Conservation (phyloP, 768 basidiomycete species). For the Tulasnella sp. region DNA sequence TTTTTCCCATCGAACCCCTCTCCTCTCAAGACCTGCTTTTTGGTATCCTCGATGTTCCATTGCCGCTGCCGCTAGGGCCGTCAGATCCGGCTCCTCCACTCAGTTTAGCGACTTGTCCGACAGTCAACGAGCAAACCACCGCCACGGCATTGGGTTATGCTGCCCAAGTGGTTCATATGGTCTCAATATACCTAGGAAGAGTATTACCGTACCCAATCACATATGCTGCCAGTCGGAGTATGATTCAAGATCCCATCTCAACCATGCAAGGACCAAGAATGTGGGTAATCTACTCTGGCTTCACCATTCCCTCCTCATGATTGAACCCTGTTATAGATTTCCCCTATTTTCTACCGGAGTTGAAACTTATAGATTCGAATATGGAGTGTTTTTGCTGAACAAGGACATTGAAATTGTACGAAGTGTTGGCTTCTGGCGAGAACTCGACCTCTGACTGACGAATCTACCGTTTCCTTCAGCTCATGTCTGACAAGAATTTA, state of each 20-base stretch:
- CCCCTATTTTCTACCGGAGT: slow-evolving; percentile 90
- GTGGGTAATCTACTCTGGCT: slow-evolving; percentile 47
- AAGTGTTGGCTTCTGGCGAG: not conserved
- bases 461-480: slow-evolving; percentile 42
- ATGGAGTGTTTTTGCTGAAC: slow-evolving; percentile 93
- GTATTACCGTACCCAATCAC: slow-evolving; percentile 83
- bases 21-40: slow-evolving; percentile 84
- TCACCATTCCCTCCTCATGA: not conserved
- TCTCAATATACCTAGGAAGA: slow-evolving; percentile 74
- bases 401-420: slow-evolving; percentile 92
- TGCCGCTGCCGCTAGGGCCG: slow-evolving; percentile 74
- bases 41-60: slow-evolving; percentile 78
- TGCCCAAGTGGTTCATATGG: slow-evolving; percentile 77
- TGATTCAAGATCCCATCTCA: slow-evolving; percentile 89
- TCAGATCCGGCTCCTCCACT: slow-evolving; percentile 84
- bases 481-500: slow-evolving; percentile 87
- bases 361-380: slow-evolving; percentile 95
- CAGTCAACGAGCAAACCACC: slow-evolving; percentile 77
- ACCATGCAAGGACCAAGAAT: slow-evolving; percentile 93
- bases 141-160: slow-evolving; percentile 89
- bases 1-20: slow-evolving; percentile 86
- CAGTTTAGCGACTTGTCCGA: slow-evolving; percentile 56
- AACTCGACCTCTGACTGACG: not conserved
- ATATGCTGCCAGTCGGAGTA: slow-evolving; percentile 82
- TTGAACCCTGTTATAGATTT: slow-evolving; percentile 54